These are phyloP conservation scores for Lipomyces sp. DNA, from an alignment of 805 yeast genomes.

Conservation along the genomic window DNA sequence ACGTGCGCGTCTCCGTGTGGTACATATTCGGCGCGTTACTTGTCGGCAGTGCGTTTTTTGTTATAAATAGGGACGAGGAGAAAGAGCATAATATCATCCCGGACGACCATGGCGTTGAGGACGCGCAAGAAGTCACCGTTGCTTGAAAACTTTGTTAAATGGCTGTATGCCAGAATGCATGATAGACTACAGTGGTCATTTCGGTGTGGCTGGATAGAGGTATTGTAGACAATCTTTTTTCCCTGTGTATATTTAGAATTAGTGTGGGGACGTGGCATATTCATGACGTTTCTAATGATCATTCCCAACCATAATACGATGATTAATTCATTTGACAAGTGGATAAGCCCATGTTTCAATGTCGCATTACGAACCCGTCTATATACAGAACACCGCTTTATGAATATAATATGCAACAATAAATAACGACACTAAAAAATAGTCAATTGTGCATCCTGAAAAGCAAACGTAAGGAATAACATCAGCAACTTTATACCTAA, in stretches of 20 bases:
- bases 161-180: neutral
- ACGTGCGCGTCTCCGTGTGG: conserved; percentile 60
- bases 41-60: conserved; percentile 81
- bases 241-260: neutral
- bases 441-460: no score
- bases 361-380: neutral
- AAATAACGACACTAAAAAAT: no score
- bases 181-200: neutral
- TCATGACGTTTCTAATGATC: neutral
- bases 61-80: conserved; percentile 79
- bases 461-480: neutral
- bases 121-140: conserved; percentile 2
- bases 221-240: neutral
- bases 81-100: conserved; percentile 50
- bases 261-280: neutral
- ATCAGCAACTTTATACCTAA: neutral
- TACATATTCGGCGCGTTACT: conserved; percentile 80
- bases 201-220: neutral
- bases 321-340: neutral
- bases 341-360: neutral
- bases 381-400: neutral
- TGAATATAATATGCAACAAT: neutral
- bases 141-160: neutral
- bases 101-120: neutral
- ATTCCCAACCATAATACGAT: neutral